Conservation (phyloP, 352 stramenopile species). For the Sclerospora graminicola region DNA sequence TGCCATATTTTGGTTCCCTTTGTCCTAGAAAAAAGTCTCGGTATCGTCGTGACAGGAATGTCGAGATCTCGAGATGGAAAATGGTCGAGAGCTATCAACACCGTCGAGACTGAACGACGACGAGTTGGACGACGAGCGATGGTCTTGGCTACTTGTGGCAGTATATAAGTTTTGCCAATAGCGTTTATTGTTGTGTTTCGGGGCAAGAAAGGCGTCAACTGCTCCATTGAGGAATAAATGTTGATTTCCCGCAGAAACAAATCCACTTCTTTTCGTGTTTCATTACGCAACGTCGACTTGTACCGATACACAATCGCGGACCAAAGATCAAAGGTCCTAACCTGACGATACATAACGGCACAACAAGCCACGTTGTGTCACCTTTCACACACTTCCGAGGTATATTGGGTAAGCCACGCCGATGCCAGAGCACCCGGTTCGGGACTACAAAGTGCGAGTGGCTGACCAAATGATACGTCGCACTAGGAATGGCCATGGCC, state of each 20-base stretch:
- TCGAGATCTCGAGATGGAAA: slow-evolving; percentile 3
- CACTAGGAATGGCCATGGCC: slow-evolving; percentile 53
- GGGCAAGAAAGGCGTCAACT: slow-evolving; percentile 36
- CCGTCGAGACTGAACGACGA: slow-evolving; percentile 16
- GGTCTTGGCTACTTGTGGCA: not conserved
- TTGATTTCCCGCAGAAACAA: slow-evolving; percentile 25
- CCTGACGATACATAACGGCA: slow-evolving; percentile 41
- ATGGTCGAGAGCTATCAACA: slow-evolving; percentile 14
- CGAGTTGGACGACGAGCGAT: slow-evolving; percentile 2
- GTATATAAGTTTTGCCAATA: too few relatives aligned
- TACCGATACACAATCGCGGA: slow-evolving; percentile 38
- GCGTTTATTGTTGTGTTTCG: slow-evolving; percentile 13
- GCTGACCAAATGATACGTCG: slow-evolving; percentile 28
- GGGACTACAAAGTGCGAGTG: slow-evolving; percentile 29
- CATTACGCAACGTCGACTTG: slow-evolving; percentile 30
- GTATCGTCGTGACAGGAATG: not conserved
- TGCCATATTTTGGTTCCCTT: slow-evolving; percentile 34
- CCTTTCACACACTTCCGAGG: slow-evolving; percentile 39
- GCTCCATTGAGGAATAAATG: slow-evolving; percentile 35
- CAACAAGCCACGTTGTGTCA: slow-evolving; percentile 47
- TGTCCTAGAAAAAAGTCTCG: slow-evolving; percentile 2
- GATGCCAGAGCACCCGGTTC: slow-evolving; percentile 23
- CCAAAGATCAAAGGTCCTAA: slow-evolving; percentile 37
- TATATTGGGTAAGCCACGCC: slow-evolving; percentile 47
- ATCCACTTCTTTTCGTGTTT: slow-evolving; percentile 23